Conservation (phyloP, 176 grass and related monocot genomes). For the Oryza glaberrima region DNA sequence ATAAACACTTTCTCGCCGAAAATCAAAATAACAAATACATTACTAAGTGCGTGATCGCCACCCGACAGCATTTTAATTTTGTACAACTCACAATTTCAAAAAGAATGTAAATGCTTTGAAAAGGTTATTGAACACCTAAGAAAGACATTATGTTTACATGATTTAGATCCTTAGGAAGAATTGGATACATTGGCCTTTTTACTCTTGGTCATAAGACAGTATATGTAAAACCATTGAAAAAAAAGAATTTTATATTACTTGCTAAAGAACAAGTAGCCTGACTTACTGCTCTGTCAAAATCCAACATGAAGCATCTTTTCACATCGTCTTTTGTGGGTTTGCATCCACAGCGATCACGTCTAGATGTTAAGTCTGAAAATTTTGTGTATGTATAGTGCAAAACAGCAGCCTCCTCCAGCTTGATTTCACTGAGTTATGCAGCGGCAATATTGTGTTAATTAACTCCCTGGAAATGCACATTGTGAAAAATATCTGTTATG, state of each 20-base stretch:
- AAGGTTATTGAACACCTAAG: background rate
- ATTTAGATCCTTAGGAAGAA: background rate
- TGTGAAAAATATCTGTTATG: background rate
- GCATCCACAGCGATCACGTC: constrained; percentile 96
- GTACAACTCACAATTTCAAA: background rate
- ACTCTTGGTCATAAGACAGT: background rate
- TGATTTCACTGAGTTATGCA: constrained; percentile 65
- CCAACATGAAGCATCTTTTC: constrained; percentile 99
- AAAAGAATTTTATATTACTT: constrained; percentile 12
- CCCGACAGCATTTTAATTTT: background rate
- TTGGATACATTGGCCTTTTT: background rate
- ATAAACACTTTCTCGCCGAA: background rate
- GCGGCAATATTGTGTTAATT: constrained; percentile 20
- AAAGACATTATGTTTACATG: background rate
- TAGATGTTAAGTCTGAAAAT: constrained; percentile 94
- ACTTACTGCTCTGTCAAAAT: constrained; percentile 95
- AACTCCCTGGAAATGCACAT: background rate
- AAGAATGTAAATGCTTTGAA: background rate
- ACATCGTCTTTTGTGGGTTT: constrained; percentile 97
- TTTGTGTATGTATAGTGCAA: constrained; percentile 95
- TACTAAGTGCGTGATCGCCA: background rate
- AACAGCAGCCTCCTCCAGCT: constrained; percentile 96
- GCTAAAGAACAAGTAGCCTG: constrained; percentile 13
- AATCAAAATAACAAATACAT: background rate
- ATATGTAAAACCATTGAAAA: background rate